Evolutionary conservation across 78 protist genomes (phyloP).

Genomic region (Speleostelium caveatum): DNA sequence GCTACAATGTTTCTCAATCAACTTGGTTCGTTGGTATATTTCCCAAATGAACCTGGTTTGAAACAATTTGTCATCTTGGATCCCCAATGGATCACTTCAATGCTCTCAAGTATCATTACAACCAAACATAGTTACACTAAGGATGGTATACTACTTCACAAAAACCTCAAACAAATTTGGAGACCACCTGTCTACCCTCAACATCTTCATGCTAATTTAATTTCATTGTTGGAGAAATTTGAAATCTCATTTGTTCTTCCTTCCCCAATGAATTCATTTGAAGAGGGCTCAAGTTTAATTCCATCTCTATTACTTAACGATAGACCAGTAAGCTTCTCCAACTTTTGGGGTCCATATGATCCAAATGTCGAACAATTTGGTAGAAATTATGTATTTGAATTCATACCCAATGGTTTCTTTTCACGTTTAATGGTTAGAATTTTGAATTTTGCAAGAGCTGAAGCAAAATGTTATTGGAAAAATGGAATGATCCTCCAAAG

Average conservation of each 20-base stretch:
- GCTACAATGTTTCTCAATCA: constrained; percentile 76
- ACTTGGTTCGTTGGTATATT: constrained; percentile 72
- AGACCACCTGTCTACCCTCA: constrained; percentile 77
- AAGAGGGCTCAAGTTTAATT: constrained; percentile 31
- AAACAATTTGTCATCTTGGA: constrained; percentile 79
- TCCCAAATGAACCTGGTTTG: constrained; percentile 62
- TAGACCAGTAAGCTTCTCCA: constrained; percentile 26
- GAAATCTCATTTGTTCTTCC: constrained; percentile 67
- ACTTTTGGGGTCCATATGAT: constrained; percentile 28
- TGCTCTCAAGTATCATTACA: constrained; percentile 70
- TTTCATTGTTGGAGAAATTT: constrained; percentile 69
- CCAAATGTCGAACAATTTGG: constrained; percentile 26
- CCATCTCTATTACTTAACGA: constrained; percentile 51
- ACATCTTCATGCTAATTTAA: constrained; percentile 68
- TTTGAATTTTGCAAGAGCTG: constrained; percentile 58
- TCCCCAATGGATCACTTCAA: constrained; percentile 74
- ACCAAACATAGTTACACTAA: constrained; percentile 62
- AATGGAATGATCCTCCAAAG: constrained; percentile 72
- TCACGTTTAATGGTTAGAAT: constrained; percentile 80
- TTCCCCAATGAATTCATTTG: not conserved
- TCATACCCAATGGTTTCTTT: constrained; percentile 81
- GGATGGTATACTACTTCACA: constrained; percentile 71
- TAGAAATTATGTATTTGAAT: constrained; percentile 68
- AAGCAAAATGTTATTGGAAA: constrained; percentile 75
- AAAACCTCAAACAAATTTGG: constrained; percentile 78